Percentiles rank a stretch among this genome's conserved stretches.
phyloP scores from a whole-genome alignment of 2,329 filamentous ascomycete species.

The Apiospora pterosperma region DNA sequence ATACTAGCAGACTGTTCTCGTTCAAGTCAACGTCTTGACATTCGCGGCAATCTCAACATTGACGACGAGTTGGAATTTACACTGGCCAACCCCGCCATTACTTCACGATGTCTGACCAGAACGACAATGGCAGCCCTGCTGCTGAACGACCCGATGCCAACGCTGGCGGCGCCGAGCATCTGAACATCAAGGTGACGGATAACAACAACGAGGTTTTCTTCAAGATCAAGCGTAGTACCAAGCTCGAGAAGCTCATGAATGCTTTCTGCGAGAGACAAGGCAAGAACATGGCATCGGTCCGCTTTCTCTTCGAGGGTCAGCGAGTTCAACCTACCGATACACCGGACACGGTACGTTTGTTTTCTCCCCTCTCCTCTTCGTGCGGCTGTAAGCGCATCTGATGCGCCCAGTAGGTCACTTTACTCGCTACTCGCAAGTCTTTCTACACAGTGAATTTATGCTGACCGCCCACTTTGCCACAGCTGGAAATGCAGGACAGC shows the following conservation, averaged over 20 bases:
- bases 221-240: constrained; percentile 97
- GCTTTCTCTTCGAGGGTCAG: constrained; percentile 95
- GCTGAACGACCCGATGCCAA: constrained; percentile 37
- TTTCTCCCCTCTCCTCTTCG: neutral
- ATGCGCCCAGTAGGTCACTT: neutral
- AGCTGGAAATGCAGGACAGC: constrained; percentile 97
- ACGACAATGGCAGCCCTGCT: constrained; percentile 46
- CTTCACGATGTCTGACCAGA: constrained; percentile 46
- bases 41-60: neutral
- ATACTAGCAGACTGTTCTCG: neutral
- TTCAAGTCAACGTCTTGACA: neutral
- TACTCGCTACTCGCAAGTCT: neutral
- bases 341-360: constrained; percentile 76
- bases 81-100: neutral
- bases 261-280: constrained; percentile 97
- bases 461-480: constrained; percentile 2
- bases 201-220: constrained; percentile 99
- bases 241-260: constrained; percentile 96
- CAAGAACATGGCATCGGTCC: constrained; percentile 78
- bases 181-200: constrained; percentile 99
- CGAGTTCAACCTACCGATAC: constrained; percentile 87
- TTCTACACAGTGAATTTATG: neutral
- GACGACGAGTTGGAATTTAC: neutral
- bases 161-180: constrained; percentile 65
- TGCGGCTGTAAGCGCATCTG: neutral